These are phyloP conservation scores for Ceratobasidium sp. DNA, from an alignment of 1,284 basidiomycete genomes.

Conservation along the genomic window DNA sequence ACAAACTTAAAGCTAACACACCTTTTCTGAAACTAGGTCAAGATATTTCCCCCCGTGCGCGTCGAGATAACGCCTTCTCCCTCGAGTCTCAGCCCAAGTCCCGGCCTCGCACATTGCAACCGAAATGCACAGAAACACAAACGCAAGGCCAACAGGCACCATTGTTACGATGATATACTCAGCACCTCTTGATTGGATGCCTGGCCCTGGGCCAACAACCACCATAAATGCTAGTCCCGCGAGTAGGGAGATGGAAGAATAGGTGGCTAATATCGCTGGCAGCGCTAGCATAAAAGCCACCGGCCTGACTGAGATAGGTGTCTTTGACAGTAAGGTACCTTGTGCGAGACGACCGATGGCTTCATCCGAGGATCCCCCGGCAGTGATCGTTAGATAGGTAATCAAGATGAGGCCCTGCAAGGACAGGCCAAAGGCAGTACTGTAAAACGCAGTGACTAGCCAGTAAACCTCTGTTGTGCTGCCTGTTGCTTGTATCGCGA, in stretches of 20 bases:
- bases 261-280: slow-evolving; percentile 12
- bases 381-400: slow-evolving; percentile 5
- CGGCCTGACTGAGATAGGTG: background rate
- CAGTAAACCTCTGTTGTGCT: background rate
- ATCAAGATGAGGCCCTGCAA: slow-evolving; percentile 10
- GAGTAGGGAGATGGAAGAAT: slow-evolving; percentile 26
- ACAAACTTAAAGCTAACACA: no score
- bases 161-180: slow-evolving; percentile 1
- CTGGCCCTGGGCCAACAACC: background rate
- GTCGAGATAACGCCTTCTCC: background rate
- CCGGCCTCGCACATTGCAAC: slow-evolving; percentile 10
- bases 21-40: no score
- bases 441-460: slow-evolving; percentile 33
- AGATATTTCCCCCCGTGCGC: background rate
- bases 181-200: background rate
- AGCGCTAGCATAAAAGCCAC: slow-evolving; percentile 20
- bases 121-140: slow-evolving; percentile 5
- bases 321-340: background rate
- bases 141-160: background rate
- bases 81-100: background rate
- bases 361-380: slow-evolving; percentile 30
- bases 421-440: slow-evolving; percentile 20
- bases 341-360: slow-evolving; percentile 8
- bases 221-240: slow-evolving; percentile 16
- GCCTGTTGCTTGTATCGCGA: slow-evolving; percentile 6